These are phyloP conservation scores for Zymoseptoria pseudotritici DNA, from an alignment of 2,329 filamentous ascomycete genomes.

Conservation along the genomic window DNA sequence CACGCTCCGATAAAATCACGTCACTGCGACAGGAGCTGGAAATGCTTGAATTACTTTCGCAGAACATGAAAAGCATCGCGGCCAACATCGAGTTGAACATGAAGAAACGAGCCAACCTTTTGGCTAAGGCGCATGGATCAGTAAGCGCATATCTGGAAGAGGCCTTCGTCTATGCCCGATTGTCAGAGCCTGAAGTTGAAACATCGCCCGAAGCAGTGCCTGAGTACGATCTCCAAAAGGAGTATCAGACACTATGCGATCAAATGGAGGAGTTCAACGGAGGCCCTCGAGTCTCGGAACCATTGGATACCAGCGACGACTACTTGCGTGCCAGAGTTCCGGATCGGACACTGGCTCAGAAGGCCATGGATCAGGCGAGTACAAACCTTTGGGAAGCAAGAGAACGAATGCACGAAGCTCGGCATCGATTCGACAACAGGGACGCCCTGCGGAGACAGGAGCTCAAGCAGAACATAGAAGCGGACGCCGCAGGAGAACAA, in stretches of 20 bases:
- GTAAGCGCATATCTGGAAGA: conserved; percentile 3
- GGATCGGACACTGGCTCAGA: neutral
- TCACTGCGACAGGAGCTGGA: neutral
- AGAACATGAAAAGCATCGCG: neutral
- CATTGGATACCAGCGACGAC: neutral
- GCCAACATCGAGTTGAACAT: neutral
- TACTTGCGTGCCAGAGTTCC: neutral
- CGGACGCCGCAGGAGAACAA: neutral
- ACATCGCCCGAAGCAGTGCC: neutral
- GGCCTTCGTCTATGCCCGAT: neutral
- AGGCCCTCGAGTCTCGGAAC: neutral
- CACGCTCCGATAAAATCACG: neutral
- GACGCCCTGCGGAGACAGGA: neutral
- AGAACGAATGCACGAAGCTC: neutral
- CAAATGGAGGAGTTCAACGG: neutral
- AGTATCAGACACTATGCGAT: conserved; percentile 5
- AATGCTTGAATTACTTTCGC: neutral
- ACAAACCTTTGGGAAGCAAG: neutral
- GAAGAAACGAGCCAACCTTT: neutral
- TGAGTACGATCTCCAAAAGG: conserved; percentile 1
- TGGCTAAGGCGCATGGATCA: neutral
- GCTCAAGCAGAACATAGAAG: neutral
- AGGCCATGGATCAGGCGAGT: neutral
- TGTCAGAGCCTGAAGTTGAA: neutral
- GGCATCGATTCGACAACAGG: neutral